phyloP scores from a whole-genome alignment of 2,329 filamentous ascomycete genomes.

The Tolypocladium pustulatum region DNA sequence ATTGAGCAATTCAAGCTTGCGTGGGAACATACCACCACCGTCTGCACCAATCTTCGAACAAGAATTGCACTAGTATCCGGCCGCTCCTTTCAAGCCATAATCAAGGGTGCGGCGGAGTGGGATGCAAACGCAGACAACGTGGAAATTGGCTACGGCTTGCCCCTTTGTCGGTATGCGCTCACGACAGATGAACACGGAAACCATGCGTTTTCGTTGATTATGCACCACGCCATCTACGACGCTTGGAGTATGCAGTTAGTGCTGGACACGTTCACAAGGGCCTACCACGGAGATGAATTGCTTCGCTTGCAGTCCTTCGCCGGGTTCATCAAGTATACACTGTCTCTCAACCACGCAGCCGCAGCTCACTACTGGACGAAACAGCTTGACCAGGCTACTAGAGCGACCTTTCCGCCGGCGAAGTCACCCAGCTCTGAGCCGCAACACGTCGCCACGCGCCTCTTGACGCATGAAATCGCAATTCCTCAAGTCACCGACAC shows the following conservation, averaged over 20 bases:
- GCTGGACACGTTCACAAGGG: not conserved
- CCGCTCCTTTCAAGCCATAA: not conserved
- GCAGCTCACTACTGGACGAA: not conserved
- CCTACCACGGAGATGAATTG: not conserved
- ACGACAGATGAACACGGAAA: not conserved
- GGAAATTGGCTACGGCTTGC: not conserved
- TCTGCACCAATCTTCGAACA: not conserved
- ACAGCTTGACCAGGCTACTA: not conserved
- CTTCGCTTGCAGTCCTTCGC: not conserved
- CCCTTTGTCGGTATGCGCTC: not conserved
- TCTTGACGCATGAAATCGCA: not conserved
- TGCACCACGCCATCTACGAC: not conserved
- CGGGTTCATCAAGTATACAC: not conserved
- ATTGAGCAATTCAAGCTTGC: not conserved
- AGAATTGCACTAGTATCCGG: not conserved
- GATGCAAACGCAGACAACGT: not conserved
- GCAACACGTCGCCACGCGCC: not conserved
- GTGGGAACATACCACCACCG: not conserved
- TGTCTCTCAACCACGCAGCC: not conserved
- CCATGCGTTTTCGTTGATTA: not conserved
- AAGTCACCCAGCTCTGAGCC: not conserved
- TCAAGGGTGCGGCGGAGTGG: not conserved
- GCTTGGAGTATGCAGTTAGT: not conserved
- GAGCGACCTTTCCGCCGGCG: not conserved
- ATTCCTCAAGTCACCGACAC: not conserved